Evolutionary conservation across 768 basidiomycete species (phyloP), one percentile per base, ranked within the genome.

Genomic region (Ramaria rubella): DNA sequence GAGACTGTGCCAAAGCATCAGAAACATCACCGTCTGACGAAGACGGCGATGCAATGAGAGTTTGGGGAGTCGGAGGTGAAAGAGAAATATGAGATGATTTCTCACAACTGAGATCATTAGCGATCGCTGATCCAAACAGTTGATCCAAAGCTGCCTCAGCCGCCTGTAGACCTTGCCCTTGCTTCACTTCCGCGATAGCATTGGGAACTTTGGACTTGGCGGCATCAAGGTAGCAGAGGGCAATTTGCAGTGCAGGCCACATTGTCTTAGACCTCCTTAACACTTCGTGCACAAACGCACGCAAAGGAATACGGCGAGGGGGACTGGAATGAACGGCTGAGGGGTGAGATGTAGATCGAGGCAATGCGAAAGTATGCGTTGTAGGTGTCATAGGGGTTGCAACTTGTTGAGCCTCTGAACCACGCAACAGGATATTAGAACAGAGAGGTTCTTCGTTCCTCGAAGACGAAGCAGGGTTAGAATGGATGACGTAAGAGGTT

Each of bases 231-330:
- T 94, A 94, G 67, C 92, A 91, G 0, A 92, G 72, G 0, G 93
- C 92, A 0, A 90, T 88, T 67, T 94, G 91, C 7, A 95, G 77
- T 3, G 92, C 88, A 43, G 79, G 81, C 42, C 85, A 87, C 4
- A 89, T 87, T 0, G 91, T 94, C 46, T 89, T 81, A 12, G 90
- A 93, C 34, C 93, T 86, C 51, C 89, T 80, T 14, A 95, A 77
- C 7, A 94, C 87, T 70, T 95, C 91, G 66, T 90, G 87, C 27
- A 95, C 89, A 63, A 95, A 95, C 43, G 58, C 55, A 61, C 65
- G 52, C 61, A 62, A 45, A 58, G 63, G 31, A 66, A 58, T 42
- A 49, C 57, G 57, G 46, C 44, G 44, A 59, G 50, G 53, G 55
- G 61, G 51, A 61, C 58, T 36, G 62, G 68, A 67, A 63, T 49